A percentile compares a stretch with the other conserved stretches of the same genome.
These are phyloP conservation scores for Neofusicoccum ribis DNA, from an alignment of 2,329 filamentous ascomycete species.

Conservation along the genomic window DNA sequence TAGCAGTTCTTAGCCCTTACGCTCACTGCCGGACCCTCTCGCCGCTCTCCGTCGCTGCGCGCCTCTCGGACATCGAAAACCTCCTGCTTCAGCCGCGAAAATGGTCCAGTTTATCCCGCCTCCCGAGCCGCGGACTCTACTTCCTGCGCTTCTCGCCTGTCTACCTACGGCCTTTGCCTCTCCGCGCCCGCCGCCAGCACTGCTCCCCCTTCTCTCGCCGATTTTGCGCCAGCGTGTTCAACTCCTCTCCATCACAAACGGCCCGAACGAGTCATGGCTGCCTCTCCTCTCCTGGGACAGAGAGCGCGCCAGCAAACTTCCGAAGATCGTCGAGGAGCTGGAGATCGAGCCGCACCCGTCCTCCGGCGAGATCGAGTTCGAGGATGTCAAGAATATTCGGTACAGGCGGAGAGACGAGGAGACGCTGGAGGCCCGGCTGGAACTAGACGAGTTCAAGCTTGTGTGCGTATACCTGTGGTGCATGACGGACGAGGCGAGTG, in stretches of 20 bases:
- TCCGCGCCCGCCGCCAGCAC: conserved; percentile 58
- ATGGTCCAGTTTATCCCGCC: conserved; percentile 57
- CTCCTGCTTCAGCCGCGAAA: conserved; percentile 25
- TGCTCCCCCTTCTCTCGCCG: conserved; percentile 62
- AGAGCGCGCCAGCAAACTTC: conserved; percentile 57
- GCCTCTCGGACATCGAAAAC: neutral
- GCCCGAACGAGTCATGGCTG: conserved; percentile 65
- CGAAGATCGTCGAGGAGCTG: conserved; percentile 62
- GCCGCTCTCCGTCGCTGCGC: neutral
- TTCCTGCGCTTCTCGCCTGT: conserved; percentile 65
- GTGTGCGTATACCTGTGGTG: conserved; percentile 70
- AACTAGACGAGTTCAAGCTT: conserved; percentile 62
- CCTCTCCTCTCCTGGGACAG: conserved; percentile 69
- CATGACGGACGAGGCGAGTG: conserved; percentile 62
- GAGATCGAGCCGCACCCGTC: conserved; percentile 76
- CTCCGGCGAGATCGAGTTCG: conserved; percentile 76
- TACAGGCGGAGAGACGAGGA: conserved; percentile 73
- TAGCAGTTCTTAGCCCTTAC: neutral
- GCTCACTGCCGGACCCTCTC: neutral
- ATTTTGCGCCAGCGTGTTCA: conserved; percentile 64
- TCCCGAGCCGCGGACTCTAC: conserved; percentile 57
- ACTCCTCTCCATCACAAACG: conserved; percentile 58
- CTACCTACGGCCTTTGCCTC: conserved; percentile 62
- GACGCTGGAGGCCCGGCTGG: conserved; percentile 69
- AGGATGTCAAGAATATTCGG: conserved; percentile 62